Conservation (phyloP, 108 stramenopile species). For the Conticribra guillardii region DNA sequence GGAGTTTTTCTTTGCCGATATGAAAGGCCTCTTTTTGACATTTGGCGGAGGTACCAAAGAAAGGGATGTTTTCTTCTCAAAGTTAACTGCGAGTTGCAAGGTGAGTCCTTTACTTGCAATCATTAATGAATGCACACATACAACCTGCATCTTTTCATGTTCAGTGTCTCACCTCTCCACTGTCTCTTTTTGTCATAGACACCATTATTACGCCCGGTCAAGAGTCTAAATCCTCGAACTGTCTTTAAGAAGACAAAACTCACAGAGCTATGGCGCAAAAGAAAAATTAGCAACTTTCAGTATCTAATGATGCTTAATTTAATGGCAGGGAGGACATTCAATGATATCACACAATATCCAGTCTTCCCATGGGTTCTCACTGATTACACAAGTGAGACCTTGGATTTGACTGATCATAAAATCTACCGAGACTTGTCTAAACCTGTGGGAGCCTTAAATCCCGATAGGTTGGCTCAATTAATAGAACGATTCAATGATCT, state of each 20-base stretch:
- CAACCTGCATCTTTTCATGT: neutral
- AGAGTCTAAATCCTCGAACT: conserved; percentile 74
- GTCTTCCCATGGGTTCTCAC: conserved; percentile 97
- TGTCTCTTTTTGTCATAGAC: conserved; percentile 42
- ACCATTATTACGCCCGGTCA: conserved; percentile 77
- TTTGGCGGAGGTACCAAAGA: conserved; percentile 81
- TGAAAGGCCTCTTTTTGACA: conserved; percentile 85
- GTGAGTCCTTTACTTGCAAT: conserved; percentile 31
- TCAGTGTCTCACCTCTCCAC: neutral
- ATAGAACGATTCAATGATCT: conserved; percentile 77
- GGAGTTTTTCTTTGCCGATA: conserved; percentile 92
- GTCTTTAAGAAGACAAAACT: conserved; percentile 76
- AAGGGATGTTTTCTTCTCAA: conserved; percentile 80
- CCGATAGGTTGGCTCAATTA: conserved; percentile 67
- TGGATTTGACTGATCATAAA: conserved; percentile 79
- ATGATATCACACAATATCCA: conserved; percentile 95
- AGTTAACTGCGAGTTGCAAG: conserved; percentile 78
- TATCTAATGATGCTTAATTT: conserved; percentile 92
- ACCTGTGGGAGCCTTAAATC: conserved; percentile 94
- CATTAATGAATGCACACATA: neutral
- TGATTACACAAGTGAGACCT: conserved; percentile 78
- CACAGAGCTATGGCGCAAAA: conserved; percentile 76
- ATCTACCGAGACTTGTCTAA: conserved; percentile 91
- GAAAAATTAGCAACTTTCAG: conserved; percentile 79
- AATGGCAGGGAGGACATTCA: conserved; percentile 94